A percentile compares a stretch with the other conserved stretches of the same genome.
phyloP scores from a whole-genome alignment of 306 rosid species.

The Phaseolus lunatus region DNA sequence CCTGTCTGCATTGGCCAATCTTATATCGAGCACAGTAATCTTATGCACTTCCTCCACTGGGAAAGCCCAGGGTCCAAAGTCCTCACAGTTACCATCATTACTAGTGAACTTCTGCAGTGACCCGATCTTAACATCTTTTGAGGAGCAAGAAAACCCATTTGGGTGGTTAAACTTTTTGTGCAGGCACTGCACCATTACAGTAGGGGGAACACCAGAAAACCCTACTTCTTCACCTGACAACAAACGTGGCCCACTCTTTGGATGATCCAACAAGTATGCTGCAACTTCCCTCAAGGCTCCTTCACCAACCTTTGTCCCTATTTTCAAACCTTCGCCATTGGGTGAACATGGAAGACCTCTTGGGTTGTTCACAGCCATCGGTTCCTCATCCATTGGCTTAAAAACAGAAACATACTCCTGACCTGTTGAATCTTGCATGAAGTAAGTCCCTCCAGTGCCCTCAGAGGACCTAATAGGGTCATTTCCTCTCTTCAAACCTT shows the following conservation, averaged over 20 bases:
- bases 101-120: conserved; percentile 73
- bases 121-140: conserved; percentile 70
- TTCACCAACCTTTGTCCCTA: conserved; percentile 63
- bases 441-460: conserved; percentile 85
- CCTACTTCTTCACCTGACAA: conserved; percentile 53
- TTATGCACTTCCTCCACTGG: conserved; percentile 78
- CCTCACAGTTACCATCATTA: conserved; percentile 80
- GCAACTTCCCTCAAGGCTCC: conserved; percentile 66
- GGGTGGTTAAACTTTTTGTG: conserved; percentile 58
- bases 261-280: conserved; percentile 61
- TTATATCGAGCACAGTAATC: conserved; percentile 77
- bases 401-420: conserved; percentile 70
- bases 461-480: conserved; percentile 57
- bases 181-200: conserved; percentile 55
- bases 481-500: conserved; percentile 57
- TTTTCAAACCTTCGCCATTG: conserved; percentile 67
- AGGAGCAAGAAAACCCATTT: conserved; percentile 53
- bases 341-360: conserved; percentile 73
- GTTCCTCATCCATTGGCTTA: conserved; percentile 94
- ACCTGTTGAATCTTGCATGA: conserved; percentile 73
- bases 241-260: conserved; percentile 50
- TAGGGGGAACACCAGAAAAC: conserved; percentile 64
- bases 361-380: conserved; percentile 89
- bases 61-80: conserved; percentile 69
- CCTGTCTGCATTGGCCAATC: conserved; percentile 89